phyloP scores from a whole-genome alignment of 2,329 filamentous ascomycete genomes.

The Fusarium sp. region DNA sequence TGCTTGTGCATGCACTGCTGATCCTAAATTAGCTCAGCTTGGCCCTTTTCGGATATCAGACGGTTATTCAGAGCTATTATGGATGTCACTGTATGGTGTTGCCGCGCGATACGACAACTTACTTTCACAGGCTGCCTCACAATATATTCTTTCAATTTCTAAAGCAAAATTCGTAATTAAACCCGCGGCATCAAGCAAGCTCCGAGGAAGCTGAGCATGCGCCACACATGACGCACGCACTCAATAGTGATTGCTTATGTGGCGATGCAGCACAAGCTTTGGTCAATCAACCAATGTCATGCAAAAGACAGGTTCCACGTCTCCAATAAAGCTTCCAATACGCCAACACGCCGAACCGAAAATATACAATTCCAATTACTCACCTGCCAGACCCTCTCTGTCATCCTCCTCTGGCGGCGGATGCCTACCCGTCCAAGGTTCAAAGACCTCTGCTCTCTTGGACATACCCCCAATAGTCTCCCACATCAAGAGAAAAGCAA shows the following conservation, averaged over 20 bases:
- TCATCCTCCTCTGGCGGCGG: constrained; percentile 48
- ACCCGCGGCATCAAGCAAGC: background rate
- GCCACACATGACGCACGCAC: constrained; percentile 39
- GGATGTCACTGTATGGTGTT: background rate
- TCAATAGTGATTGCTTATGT: constrained; percentile 12
- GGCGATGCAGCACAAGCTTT: constrained; percentile 12
- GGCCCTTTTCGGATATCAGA: background rate
- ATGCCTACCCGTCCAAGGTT: constrained; percentile 52
- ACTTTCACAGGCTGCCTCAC: constrained; percentile 23
- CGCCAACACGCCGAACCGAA: background rate
- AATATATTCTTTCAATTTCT: background rate
- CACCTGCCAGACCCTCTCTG: constrained; percentile 30
- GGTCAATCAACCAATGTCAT: background rate
- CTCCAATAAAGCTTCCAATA: background rate
- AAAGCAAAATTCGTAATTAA: background rate
- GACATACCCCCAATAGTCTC: constrained; percentile 57
- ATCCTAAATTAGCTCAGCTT: constrained; percentile 10
- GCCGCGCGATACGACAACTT: background rate
- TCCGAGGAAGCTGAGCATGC: constrained; percentile 12
- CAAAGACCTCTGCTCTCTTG: constrained; percentile 50
- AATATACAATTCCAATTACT: background rate
- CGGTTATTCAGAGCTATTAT: background rate
- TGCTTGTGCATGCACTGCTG: constrained; percentile 8
- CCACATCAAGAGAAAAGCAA: constrained; percentile 59
- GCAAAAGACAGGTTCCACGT: background rate